Evolutionary conservation across 305 asterid genomes (phyloP).

Genomic region (Andrographis paniculata): DNA sequence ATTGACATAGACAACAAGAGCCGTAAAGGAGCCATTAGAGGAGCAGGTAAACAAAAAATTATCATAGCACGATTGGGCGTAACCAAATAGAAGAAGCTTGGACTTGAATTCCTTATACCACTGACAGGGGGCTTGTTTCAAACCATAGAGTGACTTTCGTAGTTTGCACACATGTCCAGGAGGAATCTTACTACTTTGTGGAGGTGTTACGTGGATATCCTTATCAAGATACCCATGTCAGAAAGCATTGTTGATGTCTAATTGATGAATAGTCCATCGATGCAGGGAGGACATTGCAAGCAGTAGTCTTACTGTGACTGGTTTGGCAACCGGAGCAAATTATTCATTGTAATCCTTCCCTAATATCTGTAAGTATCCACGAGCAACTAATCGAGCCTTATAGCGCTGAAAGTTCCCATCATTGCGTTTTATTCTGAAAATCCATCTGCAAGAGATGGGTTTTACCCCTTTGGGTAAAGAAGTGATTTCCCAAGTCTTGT

Average conservation of each 20-base stretch:
- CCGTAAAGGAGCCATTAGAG: not conserved
- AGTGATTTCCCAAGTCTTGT: not conserved
- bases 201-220: not conserved
- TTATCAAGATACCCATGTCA: not conserved
- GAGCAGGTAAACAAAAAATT: too few species aligned
- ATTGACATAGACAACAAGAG: not conserved
- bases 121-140: not conserved
- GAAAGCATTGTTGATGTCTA: not conserved
- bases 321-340: not conserved
- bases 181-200: not conserved
- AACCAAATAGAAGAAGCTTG: too few species aligned
- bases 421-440: not conserved
- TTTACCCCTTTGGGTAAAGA: not conserved
- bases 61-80: too few species aligned
- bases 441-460: not conserved
- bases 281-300: not conserved
- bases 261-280: not conserved
- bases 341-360: not conserved
- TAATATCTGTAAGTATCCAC: not conserved
- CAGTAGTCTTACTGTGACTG: not conserved
- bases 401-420: not conserved
- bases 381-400: not conserved
- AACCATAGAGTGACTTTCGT: not conserved
- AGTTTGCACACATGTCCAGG: not conserved
- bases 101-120: not conserved